These are phyloP conservation scores for Fomitopsis pinicola DNA, from an alignment of 1,284 basidiomycete species.

Conservation along the genomic window DNA sequence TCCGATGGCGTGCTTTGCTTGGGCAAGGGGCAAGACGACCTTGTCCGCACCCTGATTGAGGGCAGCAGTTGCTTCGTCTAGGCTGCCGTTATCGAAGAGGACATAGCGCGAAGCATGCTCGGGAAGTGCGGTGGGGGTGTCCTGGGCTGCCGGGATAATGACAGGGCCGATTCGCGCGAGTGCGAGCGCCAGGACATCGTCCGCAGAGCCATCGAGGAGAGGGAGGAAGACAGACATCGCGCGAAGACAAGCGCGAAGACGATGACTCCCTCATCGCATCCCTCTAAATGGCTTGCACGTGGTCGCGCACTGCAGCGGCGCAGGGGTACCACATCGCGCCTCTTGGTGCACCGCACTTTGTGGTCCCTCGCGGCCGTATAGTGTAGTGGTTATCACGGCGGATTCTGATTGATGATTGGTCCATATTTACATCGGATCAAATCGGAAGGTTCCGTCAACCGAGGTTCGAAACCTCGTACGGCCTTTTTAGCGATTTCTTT, in stretches of 20 bases:
- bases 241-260: background rate
- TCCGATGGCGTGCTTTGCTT: slow-evolving; percentile 66
- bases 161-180: slow-evolving; percentile 76
- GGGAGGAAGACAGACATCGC: slow-evolving; percentile 59
- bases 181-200: slow-evolving; percentile 49
- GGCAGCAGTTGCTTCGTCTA: slow-evolving; percentile 58
- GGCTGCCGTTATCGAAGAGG: slow-evolving; percentile 51
- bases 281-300: background rate
- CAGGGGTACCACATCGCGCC: too few relatives aligned
- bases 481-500: slow-evolving; percentile 1
- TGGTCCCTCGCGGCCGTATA: slow-evolving; percentile 1
- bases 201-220: slow-evolving; percentile 46
- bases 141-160: slow-evolving; percentile 43
- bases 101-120: slow-evolving; percentile 40
- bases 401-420: slow-evolving; percentile 18
- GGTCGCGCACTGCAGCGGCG: background rate
- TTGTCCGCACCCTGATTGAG: slow-evolving; percentile 79
- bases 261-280: background rate
- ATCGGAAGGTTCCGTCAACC: slow-evolving; percentile 9
- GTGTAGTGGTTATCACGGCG: slow-evolving; percentile 21
- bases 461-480: slow-evolving; percentile 17
- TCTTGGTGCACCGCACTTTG: too few relatives aligned
- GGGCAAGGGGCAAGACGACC: slow-evolving; percentile 64
- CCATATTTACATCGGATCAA: too few relatives aligned
- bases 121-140: slow-evolving; percentile 25